phyloP scores from a whole-genome alignment of 2,329 filamentous ascomycete genomes.

The Fusarium sterilihyphosum region DNA sequence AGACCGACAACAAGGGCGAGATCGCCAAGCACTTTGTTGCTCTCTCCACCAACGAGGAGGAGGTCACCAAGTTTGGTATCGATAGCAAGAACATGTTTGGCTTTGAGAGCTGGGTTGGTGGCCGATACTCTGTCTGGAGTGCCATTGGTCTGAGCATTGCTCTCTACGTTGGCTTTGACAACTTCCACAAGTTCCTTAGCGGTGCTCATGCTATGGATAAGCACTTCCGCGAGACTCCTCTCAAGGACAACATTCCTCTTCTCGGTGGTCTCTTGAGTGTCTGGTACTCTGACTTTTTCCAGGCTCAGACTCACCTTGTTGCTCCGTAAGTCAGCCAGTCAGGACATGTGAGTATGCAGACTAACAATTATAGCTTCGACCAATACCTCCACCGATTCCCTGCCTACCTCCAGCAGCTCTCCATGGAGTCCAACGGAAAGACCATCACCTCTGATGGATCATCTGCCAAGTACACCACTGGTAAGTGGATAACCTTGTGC shows the following conservation, averaged over 20 bases:
- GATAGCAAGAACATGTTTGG: conserved; percentile 99
- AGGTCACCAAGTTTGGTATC: conserved; percentile 99
- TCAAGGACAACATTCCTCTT: conserved; percentile 94
- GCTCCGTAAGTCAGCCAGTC: conserved; percentile 75
- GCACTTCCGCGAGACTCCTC: conserved; percentile 91
- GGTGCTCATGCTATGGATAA: conserved; percentile 98
- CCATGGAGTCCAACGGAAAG: conserved; percentile 99
- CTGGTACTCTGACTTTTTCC: conserved; percentile 99
- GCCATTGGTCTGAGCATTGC: conserved; percentile 95
- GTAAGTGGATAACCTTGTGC: conserved; percentile 41
- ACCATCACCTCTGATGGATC: conserved; percentile 89
- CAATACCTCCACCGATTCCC: conserved; percentile 99
- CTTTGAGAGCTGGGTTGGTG: conserved; percentile 98
- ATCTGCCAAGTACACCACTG: conserved; percentile 96
- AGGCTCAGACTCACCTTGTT: conserved; percentile 96
- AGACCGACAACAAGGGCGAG: conserved; percentile 77
- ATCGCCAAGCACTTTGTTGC: conserved; percentile 99
- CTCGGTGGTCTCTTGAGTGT: conserved; percentile 93
- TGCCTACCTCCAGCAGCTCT: conserved; percentile 97
- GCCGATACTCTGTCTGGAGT: conserved; percentile 98
- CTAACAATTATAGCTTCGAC: conserved; percentile 74
- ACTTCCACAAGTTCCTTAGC: conserved; percentile 95
- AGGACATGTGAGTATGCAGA: neutral
- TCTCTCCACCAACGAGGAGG: conserved; percentile 91
- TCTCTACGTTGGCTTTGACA: conserved; percentile 95